Percentiles rank a stretch among this genome's conserved stretches.
Conservation (phyloP, 2,329 filamentous ascomycete genomes). For the Fusarium nisikadoi region DNA sequence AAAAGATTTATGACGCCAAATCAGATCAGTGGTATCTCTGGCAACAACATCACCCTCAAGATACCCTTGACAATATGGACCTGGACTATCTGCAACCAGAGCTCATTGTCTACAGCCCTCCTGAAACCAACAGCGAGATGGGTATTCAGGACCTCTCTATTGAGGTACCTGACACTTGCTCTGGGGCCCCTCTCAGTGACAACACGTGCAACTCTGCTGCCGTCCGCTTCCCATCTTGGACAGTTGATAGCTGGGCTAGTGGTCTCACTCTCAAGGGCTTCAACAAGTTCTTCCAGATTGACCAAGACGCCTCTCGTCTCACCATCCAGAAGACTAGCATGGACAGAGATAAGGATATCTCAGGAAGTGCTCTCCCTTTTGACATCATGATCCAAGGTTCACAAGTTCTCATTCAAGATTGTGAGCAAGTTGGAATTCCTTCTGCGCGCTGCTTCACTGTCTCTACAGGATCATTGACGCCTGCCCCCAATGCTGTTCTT, state of each 20-base stretch:
- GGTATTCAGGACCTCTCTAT: constrained; percentile 27
- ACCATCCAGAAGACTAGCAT: constrained; percentile 28
- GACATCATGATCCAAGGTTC: constrained; percentile 36
- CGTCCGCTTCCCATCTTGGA: constrained; percentile 33
- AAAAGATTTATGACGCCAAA: constrained; percentile 29
- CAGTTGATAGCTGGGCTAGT: constrained; percentile 35
- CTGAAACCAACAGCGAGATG: constrained; percentile 20
- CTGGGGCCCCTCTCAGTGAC: neutral
- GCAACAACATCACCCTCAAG: constrained; percentile 18
- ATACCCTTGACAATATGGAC: constrained; percentile 34
- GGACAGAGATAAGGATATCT: constrained; percentile 21
- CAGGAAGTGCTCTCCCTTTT: constrained; percentile 15
- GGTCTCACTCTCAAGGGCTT: constrained; percentile 29
- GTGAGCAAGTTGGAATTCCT: constrained; percentile 14
- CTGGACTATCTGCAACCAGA: constrained; percentile 17
- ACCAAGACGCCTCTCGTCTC: constrained; percentile 27
- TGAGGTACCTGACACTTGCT: constrained; percentile 13
- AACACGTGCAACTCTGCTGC: constrained; percentile 26
- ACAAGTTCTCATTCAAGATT: constrained; percentile 33
- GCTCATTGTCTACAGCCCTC: constrained; percentile 21
- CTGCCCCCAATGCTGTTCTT: constrained; percentile 35
- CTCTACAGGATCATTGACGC: constrained; percentile 16
- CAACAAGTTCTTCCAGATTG: constrained; percentile 34
- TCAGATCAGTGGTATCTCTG: constrained; percentile 19
- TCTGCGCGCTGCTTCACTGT: constrained; percentile 32